Conservation (phyloP, 2,329 filamentous ascomycete species). For the Calonectria crousiana region DNA sequence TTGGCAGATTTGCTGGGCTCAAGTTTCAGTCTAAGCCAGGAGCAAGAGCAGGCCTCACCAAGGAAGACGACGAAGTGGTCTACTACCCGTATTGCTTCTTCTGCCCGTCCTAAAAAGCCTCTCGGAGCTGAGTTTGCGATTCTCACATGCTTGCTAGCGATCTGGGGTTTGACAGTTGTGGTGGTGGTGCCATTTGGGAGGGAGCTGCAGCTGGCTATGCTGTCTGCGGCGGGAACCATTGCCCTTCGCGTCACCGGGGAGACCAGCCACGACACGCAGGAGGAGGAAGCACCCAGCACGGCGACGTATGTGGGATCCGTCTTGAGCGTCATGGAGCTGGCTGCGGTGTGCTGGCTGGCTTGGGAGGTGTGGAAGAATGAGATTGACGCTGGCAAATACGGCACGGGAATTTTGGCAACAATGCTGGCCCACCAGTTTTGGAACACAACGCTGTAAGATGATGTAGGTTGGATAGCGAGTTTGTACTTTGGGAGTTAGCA, state of each 20-base stretch:
- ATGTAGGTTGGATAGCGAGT: background rate
- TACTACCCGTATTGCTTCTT: background rate
- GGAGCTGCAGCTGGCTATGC: slow-evolving; percentile 44
- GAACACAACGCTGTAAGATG: slow-evolving; percentile 36
- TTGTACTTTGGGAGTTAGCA: slow-evolving; percentile 12
- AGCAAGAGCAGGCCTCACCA: slow-evolving; percentile 29
- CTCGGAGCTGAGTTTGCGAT: slow-evolving; percentile 38
- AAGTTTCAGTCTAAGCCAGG: slow-evolving; percentile 56
- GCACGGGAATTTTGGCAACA: slow-evolving; percentile 42
- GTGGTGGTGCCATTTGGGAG: slow-evolving; percentile 39
- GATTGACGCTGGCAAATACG: slow-evolving; percentile 41
- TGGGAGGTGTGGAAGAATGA: slow-evolving; percentile 47
- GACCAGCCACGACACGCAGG: slow-evolving; percentile 30
- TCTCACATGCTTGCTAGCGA: slow-evolving; percentile 36
- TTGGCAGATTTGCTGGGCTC: slow-evolving; percentile 59
- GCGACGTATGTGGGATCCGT: slow-evolving; percentile 42
- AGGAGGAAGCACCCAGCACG: slow-evolving; percentile 30
- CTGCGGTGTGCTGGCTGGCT: slow-evolving; percentile 49
- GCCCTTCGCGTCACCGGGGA: slow-evolving; percentile 48
- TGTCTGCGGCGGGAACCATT: slow-evolving; percentile 46
- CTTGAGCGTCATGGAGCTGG: slow-evolving; percentile 48
- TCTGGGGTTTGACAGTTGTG: slow-evolving; percentile 43
- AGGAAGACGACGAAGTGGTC: slow-evolving; percentile 1
- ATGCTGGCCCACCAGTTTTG: slow-evolving; percentile 50
- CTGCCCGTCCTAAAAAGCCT: slow-evolving; percentile 8